phyloP scores from a whole-genome alignment of 2,329 filamentous ascomycete species.

The Venturia aucupariae region DNA sequence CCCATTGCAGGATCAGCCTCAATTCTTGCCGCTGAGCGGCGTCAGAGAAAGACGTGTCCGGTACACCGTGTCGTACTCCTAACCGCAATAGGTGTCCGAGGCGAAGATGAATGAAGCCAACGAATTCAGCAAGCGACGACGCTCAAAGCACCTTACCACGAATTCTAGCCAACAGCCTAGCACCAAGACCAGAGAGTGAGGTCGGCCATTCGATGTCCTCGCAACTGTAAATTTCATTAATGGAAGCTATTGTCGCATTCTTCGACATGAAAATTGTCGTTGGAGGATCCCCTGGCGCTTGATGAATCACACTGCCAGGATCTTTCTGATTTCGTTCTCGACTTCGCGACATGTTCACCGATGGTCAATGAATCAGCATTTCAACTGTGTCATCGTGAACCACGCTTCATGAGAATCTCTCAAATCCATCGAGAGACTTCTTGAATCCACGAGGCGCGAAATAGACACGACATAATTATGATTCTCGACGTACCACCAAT shows the following conservation, averaged over 20 bases:
- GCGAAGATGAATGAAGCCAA: conserved; percentile 34
- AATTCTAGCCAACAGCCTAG: not conserved
- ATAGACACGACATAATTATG: not conserved
- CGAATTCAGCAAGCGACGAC: not conserved
- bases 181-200: not conserved
- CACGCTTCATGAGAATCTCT: conserved; percentile 4
- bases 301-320: not conserved
- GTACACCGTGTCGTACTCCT: not conserved
- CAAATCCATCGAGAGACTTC: conserved; percentile 18
- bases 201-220: not conserved
- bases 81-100: not conserved
- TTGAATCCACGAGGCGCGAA: not conserved
- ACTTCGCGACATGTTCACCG: not conserved
- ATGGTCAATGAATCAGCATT: not conserved
- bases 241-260: too few species aligned
- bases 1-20: not conserved
- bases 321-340: not conserved
- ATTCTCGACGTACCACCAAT: not conserved
- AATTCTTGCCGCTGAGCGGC: not conserved
- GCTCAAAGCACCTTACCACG: conserved; percentile 2
- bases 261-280: too few species aligned
- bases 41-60: not conserved
- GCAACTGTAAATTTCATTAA: not conserved
- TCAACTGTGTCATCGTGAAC: not conserved
- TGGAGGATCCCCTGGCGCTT: too few species aligned